Evolutionary conservation across 2,329 filamentous ascomycete species (phyloP).

Genomic region (Bipolaris bicolor): DNA sequence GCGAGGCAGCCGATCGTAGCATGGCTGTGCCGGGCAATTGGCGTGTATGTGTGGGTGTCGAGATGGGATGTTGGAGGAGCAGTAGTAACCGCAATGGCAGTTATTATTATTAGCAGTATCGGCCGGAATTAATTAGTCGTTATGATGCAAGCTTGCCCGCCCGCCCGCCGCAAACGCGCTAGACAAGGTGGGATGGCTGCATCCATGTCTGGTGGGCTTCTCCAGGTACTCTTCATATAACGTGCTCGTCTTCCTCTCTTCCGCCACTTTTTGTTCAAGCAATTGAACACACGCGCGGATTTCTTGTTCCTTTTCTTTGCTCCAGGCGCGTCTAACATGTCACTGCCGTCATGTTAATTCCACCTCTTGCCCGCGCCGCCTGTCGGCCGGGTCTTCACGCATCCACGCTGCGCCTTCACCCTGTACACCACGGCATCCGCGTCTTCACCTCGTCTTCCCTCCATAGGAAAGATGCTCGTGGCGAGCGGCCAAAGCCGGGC

Average conservation of each 20-base stretch:
- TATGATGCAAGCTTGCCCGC: slow-evolving; percentile 22
- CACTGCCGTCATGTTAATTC: slow-evolving; percentile 42
- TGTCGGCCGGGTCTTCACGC: slow-evolving; percentile 36
- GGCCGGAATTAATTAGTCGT: neutral
- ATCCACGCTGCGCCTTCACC: slow-evolving; percentile 24
- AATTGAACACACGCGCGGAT: slow-evolving; percentile 13
- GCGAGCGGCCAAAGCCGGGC: slow-evolving; percentile 40
- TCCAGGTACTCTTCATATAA: slow-evolving; percentile 7
- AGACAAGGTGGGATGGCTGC: slow-evolving; percentile 11
- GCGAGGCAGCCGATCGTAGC: slow-evolving; percentile 40
- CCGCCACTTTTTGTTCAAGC: neutral
- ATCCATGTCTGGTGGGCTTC: neutral
- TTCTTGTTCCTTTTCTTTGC: neutral
- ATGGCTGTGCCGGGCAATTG: slow-evolving; percentile 40
- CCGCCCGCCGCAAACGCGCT: slow-evolving; percentile 8
- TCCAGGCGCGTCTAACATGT: slow-evolving; percentile 28
- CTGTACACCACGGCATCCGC: slow-evolving; percentile 37
- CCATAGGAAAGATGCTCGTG: slow-evolving; percentile 52
- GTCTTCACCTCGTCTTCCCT: slow-evolving; percentile 54
- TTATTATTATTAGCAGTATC: neutral
- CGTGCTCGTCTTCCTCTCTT: neutral
- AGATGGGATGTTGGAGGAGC: neutral
- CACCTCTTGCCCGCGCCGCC: slow-evolving; percentile 44
- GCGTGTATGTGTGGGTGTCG: slow-evolving; percentile 17
- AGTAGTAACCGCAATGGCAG: neutral